Evolutionary conservation across 768 basidiomycete genomes (phyloP).

Genomic region (Rhizopogon roseolus): DNA sequence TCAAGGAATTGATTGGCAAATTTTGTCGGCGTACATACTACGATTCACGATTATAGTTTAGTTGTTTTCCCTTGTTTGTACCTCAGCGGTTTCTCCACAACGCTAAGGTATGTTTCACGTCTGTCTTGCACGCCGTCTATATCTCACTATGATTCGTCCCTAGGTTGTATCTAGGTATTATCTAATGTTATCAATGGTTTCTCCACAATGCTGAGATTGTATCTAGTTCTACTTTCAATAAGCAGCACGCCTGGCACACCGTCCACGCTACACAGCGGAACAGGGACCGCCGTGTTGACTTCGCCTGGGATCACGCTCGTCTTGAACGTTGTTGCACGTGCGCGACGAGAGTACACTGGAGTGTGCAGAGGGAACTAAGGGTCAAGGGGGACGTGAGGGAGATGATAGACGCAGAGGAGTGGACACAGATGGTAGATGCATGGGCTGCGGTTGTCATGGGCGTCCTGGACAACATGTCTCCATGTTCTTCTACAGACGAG

Average conservation of each 20-base stretch:
- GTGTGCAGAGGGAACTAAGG: constrained; percentile 24
- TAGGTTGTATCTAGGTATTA: no score
- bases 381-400: constrained; percentile 34
- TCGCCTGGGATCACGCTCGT: constrained; percentile 23
- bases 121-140: no score
- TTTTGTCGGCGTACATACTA: no score
- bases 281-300: constrained; percentile 62
- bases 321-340: constrained; percentile 50
- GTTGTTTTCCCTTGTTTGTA: no score
- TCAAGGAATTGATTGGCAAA: no score
- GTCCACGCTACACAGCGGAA: constrained; percentile 74
- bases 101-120: no score
- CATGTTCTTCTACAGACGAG: neutral
- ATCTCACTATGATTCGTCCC: no score
- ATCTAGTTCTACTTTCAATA: constrained; percentile 41
- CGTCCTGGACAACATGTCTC: constrained; percentile 21
- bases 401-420: constrained; percentile 10
- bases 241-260: constrained; percentile 63
- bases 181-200: no score
- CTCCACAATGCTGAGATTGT: no score
- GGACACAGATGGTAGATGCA: constrained; percentile 2
- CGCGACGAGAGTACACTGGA: no score
- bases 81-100: no score
- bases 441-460: constrained; percentile 11
- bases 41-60: no score